Percentiles rank a stretch among this genome's conserved stretches.
Evolutionary conservation across 1,284 basidiomycete genomes (phyloP).

Genomic region (Ustilago trichophora): DNA sequence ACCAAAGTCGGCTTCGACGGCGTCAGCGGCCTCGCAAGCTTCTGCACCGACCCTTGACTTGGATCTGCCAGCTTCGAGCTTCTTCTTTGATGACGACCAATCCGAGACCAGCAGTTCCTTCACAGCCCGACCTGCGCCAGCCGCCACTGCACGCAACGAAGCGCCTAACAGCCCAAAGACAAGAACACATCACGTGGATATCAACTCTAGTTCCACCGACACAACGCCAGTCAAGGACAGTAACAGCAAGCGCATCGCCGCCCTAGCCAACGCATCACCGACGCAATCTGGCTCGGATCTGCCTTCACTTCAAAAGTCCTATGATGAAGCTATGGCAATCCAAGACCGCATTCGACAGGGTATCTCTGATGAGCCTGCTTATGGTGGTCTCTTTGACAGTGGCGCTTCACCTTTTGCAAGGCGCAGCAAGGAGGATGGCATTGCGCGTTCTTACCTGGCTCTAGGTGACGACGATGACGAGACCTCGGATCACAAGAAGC

Average conservation of each 20-base stretch:
- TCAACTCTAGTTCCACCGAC: not conserved
- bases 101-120: not conserved
- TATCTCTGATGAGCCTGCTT: slow-evolving; percentile 9
- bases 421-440: not conserved
- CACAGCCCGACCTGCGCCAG: not conserved
- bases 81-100: slow-evolving; percentile 27
- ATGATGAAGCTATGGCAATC: slow-evolving; percentile 26
- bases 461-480: slow-evolving; percentile 35
- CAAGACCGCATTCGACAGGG: slow-evolving; percentile 12
- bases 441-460: slow-evolving; percentile 23
- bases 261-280: slow-evolving; percentile 2
- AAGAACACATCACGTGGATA: not conserved
- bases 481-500: not conserved
- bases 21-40: not conserved
- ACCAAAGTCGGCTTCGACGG: not conserved
- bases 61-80: slow-evolving; percentile 35
- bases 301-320: slow-evolving; percentile 15
- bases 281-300: slow-evolving; percentile 2
- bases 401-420: not conserved
- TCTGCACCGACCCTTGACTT: slow-evolving; percentile 40
- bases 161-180: not conserved
- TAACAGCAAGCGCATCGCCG: slow-evolving; percentile 8
- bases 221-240: not conserved
- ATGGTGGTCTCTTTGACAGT: slow-evolving; percentile 18
- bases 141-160: not conserved